These are phyloP conservation scores for Annulohypoxylon nitens DNA, from an alignment of 495 filamentous ascomycete species.

Conservation along the genomic window DNA sequence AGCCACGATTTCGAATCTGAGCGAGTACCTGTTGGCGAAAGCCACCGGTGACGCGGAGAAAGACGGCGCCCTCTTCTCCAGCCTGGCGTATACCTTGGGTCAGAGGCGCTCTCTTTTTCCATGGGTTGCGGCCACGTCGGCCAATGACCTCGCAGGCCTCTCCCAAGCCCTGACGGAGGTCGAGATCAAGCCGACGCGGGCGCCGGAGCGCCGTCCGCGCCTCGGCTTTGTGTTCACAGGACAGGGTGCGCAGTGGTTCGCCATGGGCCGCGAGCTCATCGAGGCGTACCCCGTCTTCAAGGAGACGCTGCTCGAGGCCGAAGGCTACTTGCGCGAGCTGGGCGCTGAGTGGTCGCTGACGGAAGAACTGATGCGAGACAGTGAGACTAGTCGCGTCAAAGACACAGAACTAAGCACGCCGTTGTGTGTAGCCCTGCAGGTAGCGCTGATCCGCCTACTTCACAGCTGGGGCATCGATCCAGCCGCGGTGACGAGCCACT, in stretches of 20 bases:
- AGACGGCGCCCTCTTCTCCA: too few relatives aligned
- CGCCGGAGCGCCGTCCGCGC: slow-evolving; percentile 1
- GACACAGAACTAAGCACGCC: slow-evolving; percentile 52
- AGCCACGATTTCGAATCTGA: too few relatives aligned
- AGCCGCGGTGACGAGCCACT: slow-evolving; percentile 63
- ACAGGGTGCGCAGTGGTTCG: slow-evolving; percentile 56
- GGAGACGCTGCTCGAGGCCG: slow-evolving; percentile 45
- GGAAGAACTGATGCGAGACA: slow-evolving; percentile 8
- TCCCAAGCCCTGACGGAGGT: too few relatives aligned
- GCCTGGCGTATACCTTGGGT: too few relatives aligned
- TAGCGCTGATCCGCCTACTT: slow-evolving; percentile 60
- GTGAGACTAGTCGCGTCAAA: slow-evolving; percentile 13
- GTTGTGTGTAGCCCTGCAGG: slow-evolving; percentile 55
- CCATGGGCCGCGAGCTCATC: slow-evolving; percentile 59
- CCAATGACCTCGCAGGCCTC: too few relatives aligned
- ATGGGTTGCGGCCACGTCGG: too few relatives aligned
- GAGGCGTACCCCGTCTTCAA: slow-evolving; percentile 40
- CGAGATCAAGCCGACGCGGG: too few relatives aligned
- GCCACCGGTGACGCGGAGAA: too few relatives aligned
- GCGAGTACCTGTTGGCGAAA: too few relatives aligned
- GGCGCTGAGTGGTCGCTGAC: slow-evolving; percentile 29
- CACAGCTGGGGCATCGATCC: slow-evolving; percentile 58
- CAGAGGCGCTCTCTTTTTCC: too few relatives aligned
- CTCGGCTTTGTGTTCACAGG: slow-evolving; percentile 37
- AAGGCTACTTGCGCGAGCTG: slow-evolving; percentile 29